Conservation (phyloP, 1,139 yeast genomes). For the Ogataea hybrid region DNA sequence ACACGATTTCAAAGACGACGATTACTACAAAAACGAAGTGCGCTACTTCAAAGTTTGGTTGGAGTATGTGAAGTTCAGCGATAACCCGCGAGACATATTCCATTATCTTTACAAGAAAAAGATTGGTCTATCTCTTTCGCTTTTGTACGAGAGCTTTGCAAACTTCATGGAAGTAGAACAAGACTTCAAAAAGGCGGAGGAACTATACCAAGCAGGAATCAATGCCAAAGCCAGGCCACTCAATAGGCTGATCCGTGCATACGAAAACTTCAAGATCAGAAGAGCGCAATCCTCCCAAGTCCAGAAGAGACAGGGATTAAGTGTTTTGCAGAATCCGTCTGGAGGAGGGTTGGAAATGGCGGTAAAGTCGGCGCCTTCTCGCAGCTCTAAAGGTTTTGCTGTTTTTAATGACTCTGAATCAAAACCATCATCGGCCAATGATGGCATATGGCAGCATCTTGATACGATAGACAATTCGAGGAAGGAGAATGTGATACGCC, state of each 20-base stretch:
- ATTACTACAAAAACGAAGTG: slow-evolving; percentile 75
- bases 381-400: slow-evolving; percentile 12
- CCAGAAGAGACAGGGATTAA: slow-evolving; percentile 4
- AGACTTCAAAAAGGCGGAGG: slow-evolving; percentile 57
- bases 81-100: slow-evolving; percentile 71
- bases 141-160: slow-evolving; percentile 83
- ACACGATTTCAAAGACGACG: slow-evolving; percentile 60
- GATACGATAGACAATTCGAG: slow-evolving; percentile 51
- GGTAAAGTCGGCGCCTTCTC: slow-evolving; percentile 1
- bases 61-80: slow-evolving; percentile 66
- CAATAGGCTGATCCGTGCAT: slow-evolving; percentile 49
- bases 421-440: slow-evolving; percentile 1
- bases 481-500: slow-evolving; percentile 62
- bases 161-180: slow-evolving; percentile 54
- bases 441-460: slow-evolving; percentile 43
- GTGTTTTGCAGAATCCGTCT: slow-evolving; percentile 18
- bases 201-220: slow-evolving; percentile 63
- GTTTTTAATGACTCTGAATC: slow-evolving; percentile 18
- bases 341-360: slow-evolving; percentile 22
- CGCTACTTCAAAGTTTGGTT: slow-evolving; percentile 82
- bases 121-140: slow-evolving; percentile 66
- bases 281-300: slow-evolving; percentile 11
- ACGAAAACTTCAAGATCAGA: slow-evolving; percentile 46
- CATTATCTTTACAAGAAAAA: slow-evolving; percentile 69
- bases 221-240: slow-evolving; percentile 62